Evolutionary conservation across 768 basidiomycete genomes (phyloP).

Genomic region (Trametes cinnabarina): DNA sequence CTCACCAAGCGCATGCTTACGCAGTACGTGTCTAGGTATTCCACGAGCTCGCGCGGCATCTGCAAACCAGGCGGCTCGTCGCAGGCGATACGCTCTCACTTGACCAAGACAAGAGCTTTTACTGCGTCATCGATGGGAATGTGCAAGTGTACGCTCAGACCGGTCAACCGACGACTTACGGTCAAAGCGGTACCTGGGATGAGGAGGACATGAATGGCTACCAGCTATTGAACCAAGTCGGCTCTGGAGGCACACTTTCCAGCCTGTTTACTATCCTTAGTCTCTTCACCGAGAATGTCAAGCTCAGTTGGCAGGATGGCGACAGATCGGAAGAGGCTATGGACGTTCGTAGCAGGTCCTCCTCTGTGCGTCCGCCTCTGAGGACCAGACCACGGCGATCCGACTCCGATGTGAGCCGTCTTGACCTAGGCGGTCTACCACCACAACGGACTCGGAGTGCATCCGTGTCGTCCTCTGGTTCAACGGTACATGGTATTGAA

Average conservation of each 20-base stretch:
- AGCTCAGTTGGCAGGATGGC: conserved; percentile 87
- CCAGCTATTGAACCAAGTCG: conserved; percentile 94
- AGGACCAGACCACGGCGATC: conserved; percentile 35
- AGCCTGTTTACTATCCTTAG: conserved; percentile 96
- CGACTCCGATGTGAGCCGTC: conserved; percentile 64
- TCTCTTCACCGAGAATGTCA: conserved; percentile 93
- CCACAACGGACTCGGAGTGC: conserved; percentile 42
- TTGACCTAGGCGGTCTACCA: conserved; percentile 43
- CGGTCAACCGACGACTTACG: conserved; percentile 46
- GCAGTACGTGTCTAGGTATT: conserved; percentile 60
- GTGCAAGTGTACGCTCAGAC: conserved; percentile 89
- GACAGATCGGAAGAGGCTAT: conserved; percentile 25
- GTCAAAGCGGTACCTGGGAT: conserved; percentile 63
- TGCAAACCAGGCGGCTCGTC: conserved; percentile 92
- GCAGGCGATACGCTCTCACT: conserved; percentile 94
- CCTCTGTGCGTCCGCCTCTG: conserved; percentile 9
- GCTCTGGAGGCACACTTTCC: conserved; percentile 91
- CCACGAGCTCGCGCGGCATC: conserved; percentile 92
- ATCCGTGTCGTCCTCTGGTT: conserved; percentile 66
- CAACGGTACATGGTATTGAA: conserved; percentile 59
- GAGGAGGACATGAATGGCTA: conserved; percentile 92
- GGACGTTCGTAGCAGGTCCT: conserved; percentile 16
- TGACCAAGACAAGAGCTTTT: conserved; percentile 92
- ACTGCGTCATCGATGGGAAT: conserved; percentile 96
- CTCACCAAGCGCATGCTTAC: too few species aligned